These are phyloP conservation scores for Echeveria elegans DNA, from an alignment of 164 flowering plant genomes.

Conservation along the genomic window DNA sequence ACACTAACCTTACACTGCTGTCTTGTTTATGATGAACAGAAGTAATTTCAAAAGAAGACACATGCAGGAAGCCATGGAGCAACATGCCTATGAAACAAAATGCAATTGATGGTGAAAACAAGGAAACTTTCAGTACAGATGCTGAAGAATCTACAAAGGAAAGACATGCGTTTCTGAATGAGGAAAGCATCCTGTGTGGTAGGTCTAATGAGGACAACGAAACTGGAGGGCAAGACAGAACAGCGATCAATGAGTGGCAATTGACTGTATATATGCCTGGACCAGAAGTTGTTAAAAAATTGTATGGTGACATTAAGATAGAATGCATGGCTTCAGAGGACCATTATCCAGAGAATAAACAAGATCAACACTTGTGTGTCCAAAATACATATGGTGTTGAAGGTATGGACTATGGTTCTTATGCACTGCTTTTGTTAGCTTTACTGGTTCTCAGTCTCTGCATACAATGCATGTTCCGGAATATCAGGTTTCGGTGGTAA, in stretches of 20 bases:
- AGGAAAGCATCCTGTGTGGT: not conserved
- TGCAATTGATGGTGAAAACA: not conserved
- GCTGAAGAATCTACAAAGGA: not conserved
- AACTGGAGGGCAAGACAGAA: not conserved
- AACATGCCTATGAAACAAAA: not conserved
- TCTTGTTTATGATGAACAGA: not conserved
- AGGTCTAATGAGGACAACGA: not conserved
- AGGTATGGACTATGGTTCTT: not conserved
- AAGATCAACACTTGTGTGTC: not conserved
- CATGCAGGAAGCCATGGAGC: not conserved
- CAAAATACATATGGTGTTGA: not conserved
- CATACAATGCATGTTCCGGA: not conserved
- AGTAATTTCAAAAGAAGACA: not conserved
- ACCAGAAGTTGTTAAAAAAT: not conserved
- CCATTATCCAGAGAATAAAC: not conserved
- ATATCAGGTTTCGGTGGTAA: not conserved
- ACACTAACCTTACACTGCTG: not conserved
- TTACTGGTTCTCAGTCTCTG: not conserved
- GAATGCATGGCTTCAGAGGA: not conserved
- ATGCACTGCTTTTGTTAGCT: not conserved
- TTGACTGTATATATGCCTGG: not conserved
- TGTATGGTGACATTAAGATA: not conserved
- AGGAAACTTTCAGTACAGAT: not conserved
- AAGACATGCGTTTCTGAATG: not conserved
- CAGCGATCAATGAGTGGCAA: not conserved